These are phyloP conservation scores for Achlya hypogyna DNA, from an alignment of 352 stramenopile genomes.

Conservation along the genomic window DNA sequence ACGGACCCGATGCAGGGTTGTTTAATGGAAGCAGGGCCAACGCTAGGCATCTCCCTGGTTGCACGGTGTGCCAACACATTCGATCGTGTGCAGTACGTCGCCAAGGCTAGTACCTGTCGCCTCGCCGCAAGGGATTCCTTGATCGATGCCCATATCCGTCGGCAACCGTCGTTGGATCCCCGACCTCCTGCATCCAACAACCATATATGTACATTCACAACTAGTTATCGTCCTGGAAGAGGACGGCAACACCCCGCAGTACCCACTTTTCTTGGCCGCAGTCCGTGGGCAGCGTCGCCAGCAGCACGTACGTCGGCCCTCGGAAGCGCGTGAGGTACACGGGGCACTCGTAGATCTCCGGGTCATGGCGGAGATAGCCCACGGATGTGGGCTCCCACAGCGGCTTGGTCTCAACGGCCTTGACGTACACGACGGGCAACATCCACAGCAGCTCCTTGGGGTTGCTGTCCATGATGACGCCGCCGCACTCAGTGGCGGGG, in stretches of 20 bases:
- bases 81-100: no score
- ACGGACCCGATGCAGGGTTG: no score
- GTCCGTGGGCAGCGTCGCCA: constrained; percentile 91
- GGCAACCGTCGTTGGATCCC: no score
- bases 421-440: constrained; percentile 93
- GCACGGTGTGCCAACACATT: no score
- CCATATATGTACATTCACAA: no score
- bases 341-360: constrained; percentile 91
- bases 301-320: constrained; percentile 93
- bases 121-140: no score
- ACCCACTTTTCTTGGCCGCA: constrained; percentile 91
- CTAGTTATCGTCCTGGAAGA: constrained; percentile 95
- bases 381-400: constrained; percentile 93
- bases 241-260: constrained; percentile 86
- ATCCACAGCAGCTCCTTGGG: constrained; percentile 92
- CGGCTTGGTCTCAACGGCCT: constrained; percentile 89
- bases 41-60: no score
- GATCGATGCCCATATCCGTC: no score
- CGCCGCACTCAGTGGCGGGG: constrained; percentile 76
- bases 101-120: no score
- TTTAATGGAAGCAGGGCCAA: no score
- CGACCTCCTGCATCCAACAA: no score
- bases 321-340: constrained; percentile 96
- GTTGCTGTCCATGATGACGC: constrained; percentile 88
- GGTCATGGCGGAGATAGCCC: constrained; percentile 90